Evolutionary conservation across 2,329 filamentous ascomycete genomes (phyloP), one percentile per base, ranked within the genome.

Genomic region (Colletotrichum zoysiae): DNA sequence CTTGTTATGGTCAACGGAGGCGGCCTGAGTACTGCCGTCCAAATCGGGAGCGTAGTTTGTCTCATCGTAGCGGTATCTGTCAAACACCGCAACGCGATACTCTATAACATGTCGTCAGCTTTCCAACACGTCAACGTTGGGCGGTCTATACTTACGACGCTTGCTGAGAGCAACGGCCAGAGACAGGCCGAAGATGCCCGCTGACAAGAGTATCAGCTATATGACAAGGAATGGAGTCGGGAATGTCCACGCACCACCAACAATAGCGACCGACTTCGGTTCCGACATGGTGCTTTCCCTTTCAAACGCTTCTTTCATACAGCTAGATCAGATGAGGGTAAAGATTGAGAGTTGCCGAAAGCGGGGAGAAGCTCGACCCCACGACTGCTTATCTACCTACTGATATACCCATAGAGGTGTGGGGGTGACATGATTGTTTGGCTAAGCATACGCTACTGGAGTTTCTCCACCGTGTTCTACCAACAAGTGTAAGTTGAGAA

Each of bases 1-100:
- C 46, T 78, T 78, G 69, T 78, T 77, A 30, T 76, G 75, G 44
- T 78, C 76, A 18, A 78, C 76, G 16, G 76, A 78, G 1, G 76
- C 76, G 18, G 73, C 76, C 51, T 75, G 75, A 14, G 73, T 72
- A 8, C 61, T 69, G 12, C 72, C 68, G 20, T 67, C 58, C 2
- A 68, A 63, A 0, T 62, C 70, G 2, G 75, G 76, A 8, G 73
- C 66, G 61, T 77, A 78, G 14, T 65, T 46, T 18, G 75, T 76
- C 69, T 74, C 57, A 18, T 76, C 71, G 53, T 76, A 77, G 3
- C 40, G 57, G 30, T 77, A 60, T 55, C 71, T 68, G 57, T 78
- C 76, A 55, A 77, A 77, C 1, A 78, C 75, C 2, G 66, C 70
- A 16, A 78, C 73, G 14, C 26, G 38, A 40, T 77, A 59, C 16